Base-by-base conservation (phyloP, 1,284 basidiomycete species). In the Tetrapyrgos nigripes region DNA sequence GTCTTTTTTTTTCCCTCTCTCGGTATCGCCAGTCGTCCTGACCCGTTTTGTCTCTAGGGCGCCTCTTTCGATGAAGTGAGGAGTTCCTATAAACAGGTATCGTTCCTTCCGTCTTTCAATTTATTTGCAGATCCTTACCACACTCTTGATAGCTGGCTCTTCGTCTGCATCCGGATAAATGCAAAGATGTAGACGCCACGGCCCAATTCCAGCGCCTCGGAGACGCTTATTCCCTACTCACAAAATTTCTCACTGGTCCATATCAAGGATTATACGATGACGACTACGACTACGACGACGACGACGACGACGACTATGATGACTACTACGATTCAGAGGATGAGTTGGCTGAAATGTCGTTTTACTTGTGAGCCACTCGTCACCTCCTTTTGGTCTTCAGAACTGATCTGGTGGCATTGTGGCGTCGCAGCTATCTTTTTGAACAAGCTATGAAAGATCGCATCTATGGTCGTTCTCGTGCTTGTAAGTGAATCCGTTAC, bases 151-250 rank as follows among this genome's bases (percentile, higher is more conserved):
- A 89, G 87, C 72, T 84, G 56, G 88, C 88, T 9, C 76, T 91
- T 27, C 79, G 79, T 31, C 87, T 84, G 0, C 90, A 92, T 71
- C 89, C 90, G 6, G 90, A 92, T 73, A 91, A 90, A 72, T 90
- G 90, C 64, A 83, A 80, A 0, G 81, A 89, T 62, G 79, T 79
- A 47, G 78, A 82, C 64, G 89, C 89, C 54, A 91, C 89, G 35
- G 77, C 76, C 2, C 77, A 86, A 66, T 92, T 92, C 66, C 89
- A 92, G 70, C 73, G 77, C 53, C 69, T 92, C 45, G 82, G 86
- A 60, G 87, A 85, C 58, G 89, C 89, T 3, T 92, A 90, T 73
- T 80, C 82, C 50, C 68, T 82, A 33, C 77, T 91, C 47, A 70
- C 82, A 54, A 82, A 83, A 62, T 80, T 89, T 66, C 71, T 86